Conservation (phyloP, 2,329 filamentous ascomycete genomes). For the Colletotrichum siamense region DNA sequence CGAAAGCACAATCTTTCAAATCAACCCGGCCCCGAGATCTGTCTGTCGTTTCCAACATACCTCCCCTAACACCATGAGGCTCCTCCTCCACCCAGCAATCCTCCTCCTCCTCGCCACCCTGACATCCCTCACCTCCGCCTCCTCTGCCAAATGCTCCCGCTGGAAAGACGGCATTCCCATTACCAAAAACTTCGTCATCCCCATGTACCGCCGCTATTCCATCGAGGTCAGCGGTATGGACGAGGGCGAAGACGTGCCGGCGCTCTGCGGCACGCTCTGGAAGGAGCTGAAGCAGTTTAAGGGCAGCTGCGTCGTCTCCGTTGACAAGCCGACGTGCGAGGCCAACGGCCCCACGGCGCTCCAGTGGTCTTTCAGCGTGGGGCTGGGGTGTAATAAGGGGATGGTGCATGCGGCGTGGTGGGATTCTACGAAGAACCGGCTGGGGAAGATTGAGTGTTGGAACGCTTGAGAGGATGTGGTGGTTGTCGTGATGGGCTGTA, state of each 20-base stretch:
- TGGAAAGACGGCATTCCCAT: not conserved
- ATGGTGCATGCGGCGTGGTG: not conserved
- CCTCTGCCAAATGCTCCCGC: not conserved
- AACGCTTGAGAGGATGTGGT: not conserved
- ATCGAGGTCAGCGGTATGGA: not conserved
- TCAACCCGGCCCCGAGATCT: accelerated
- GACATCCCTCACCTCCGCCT: not conserved
- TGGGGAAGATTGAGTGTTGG: not conserved
- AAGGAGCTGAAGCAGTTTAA: not conserved
- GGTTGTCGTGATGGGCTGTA: not conserved
- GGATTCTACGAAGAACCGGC: not conserved
- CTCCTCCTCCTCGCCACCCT: not conserved
- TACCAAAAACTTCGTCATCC: not conserved
- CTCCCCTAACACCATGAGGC: not conserved
- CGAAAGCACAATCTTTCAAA: not conserved
- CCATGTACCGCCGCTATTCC: not conserved
- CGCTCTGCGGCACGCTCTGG: not conserved
- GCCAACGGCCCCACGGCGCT: not conserved
- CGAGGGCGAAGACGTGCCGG: not conserved
- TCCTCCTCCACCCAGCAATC: not conserved
- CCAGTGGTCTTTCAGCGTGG: not conserved
- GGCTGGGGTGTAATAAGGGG: not conserved
- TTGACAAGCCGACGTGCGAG: not conserved
- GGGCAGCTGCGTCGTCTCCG: not conserved
- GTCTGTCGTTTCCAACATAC: not conserved